Conservation (phyloP, 306 rosid species). For the Rosa lucieae region DNA sequence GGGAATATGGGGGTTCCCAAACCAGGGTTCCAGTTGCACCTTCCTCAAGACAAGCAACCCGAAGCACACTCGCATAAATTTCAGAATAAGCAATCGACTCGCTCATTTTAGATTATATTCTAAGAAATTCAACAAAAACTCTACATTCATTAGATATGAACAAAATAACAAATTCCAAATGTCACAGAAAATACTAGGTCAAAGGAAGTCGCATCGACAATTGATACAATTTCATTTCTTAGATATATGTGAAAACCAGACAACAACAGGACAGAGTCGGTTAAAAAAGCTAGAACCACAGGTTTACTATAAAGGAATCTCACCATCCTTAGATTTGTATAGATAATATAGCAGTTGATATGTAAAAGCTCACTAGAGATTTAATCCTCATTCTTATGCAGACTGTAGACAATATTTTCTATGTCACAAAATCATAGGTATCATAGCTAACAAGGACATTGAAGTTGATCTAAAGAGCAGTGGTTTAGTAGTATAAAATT, state of each 20-base stretch:
- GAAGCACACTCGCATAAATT: neutral
- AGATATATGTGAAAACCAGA: neutral
- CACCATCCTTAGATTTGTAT: neutral
- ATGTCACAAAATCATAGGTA: neutral
- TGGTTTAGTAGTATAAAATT: neutral
- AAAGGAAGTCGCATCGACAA: neutral
- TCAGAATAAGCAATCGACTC: neutral
- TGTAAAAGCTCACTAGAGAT: neutral
- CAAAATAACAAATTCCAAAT: neutral
- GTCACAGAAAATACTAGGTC: neutral
- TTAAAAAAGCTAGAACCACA: neutral
- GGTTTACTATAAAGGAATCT: neutral
- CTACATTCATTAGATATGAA: neutral
- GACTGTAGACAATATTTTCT: neutral
- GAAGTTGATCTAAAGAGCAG: neutral
- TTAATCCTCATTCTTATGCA: neutral
- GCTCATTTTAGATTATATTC: neutral
- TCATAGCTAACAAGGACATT: neutral
- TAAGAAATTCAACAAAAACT: neutral
- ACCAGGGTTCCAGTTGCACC: neutral
- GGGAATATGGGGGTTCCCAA: neutral
- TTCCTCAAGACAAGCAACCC: neutral
- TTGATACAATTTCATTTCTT: neutral
- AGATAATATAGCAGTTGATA: neutral
- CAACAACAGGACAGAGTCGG: neutral